These are phyloP conservation scores for Pichia occidentalis DNA, from an alignment of 805 yeast species.

Conservation along the genomic window DNA sequence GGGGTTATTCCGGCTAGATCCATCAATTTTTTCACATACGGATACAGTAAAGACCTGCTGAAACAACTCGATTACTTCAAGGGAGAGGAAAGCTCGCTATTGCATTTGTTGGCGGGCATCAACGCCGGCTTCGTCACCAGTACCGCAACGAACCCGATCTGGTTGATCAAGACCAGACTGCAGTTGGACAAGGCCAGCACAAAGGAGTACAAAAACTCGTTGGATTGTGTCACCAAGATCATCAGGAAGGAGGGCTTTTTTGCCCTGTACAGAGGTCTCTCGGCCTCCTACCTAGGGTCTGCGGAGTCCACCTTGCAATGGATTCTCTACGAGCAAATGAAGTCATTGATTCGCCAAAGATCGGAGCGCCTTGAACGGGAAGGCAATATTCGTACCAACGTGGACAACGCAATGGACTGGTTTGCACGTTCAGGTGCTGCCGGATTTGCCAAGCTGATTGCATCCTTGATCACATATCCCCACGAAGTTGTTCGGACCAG, in stretches of 20 bases:
- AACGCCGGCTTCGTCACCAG: conserved; percentile 92
- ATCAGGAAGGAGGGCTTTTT: conserved; percentile 67
- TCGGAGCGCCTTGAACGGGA: conserved; percentile 31
- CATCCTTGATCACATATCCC: conserved; percentile 90
- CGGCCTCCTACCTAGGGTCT: conserved; percentile 92
- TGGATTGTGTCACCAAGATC: conserved; percentile 74
- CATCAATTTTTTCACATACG: conserved; percentile 92
- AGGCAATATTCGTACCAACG: conserved; percentile 37
- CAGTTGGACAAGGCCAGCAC: conserved; percentile 72
- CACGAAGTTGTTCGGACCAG: conserved; percentile 97
- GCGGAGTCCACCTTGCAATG: conserved; percentile 91
- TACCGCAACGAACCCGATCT: conserved; percentile 95
- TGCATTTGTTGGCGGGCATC: conserved; percentile 81
- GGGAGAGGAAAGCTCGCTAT: conserved; percentile 74
- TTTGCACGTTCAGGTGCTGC: conserved; percentile 95
- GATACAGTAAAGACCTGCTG: conserved; percentile 80
- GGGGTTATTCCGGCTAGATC: conserved; percentile 98
- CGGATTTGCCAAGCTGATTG: conserved; percentile 90
- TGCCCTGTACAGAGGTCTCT: conserved; percentile 84
- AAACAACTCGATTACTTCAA: conserved; percentile 53
- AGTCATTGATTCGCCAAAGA: conserved; percentile 51
- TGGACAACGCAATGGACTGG: conserved; percentile 80
- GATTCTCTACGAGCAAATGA: conserved; percentile 96
- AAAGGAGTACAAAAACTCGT: conserved; percentile 70
- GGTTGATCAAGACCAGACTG: conserved; percentile 92